Conservation (phyloP, 2,329 filamentous ascomycete genomes). For the Cercospora nicotianae region DNA sequence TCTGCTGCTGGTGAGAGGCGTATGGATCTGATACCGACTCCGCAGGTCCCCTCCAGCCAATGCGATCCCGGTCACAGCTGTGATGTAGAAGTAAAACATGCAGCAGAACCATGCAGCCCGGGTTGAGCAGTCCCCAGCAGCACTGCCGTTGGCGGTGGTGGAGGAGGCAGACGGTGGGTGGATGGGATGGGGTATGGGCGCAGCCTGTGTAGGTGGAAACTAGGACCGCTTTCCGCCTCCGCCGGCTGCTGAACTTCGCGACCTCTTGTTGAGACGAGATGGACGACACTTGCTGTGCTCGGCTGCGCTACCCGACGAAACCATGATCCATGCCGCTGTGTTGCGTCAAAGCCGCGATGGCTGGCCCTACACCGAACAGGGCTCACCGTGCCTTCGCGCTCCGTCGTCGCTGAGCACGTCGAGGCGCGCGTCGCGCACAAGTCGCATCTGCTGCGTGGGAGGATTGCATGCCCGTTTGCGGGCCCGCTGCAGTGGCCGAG, state of each 20-base stretch:
- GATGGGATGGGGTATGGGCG: not conserved
- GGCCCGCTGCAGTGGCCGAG: not conserved
- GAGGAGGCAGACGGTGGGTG: not conserved
- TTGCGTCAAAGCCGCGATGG: not conserved
- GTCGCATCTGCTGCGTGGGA: not conserved
- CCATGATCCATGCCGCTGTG: not conserved
- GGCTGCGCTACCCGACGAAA: not conserved
- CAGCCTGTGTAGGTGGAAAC: not conserved
- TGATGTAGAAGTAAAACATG: constrained; percentile 2
- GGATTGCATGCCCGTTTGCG: not conserved
- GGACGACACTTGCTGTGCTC: not conserved
- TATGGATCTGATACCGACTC: constrained; percentile 7
- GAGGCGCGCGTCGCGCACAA: no score
- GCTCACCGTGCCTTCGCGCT: not conserved
- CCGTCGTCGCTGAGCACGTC: not conserved
- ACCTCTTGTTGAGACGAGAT: not conserved
- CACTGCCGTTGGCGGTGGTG: not conserved
- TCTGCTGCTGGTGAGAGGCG: not conserved
- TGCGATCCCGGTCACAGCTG: constrained; percentile 12
- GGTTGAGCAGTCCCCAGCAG: not conserved
- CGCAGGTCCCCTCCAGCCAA: constrained; percentile 3
- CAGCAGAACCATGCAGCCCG: not conserved
- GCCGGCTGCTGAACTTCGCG: not conserved
- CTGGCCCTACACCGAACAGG: not conserved
- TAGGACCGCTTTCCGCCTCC: not conserved